Evolutionary conservation across 2,329 filamentous ascomycete genomes (phyloP).

Genomic region (Fusarium caatingaense): DNA sequence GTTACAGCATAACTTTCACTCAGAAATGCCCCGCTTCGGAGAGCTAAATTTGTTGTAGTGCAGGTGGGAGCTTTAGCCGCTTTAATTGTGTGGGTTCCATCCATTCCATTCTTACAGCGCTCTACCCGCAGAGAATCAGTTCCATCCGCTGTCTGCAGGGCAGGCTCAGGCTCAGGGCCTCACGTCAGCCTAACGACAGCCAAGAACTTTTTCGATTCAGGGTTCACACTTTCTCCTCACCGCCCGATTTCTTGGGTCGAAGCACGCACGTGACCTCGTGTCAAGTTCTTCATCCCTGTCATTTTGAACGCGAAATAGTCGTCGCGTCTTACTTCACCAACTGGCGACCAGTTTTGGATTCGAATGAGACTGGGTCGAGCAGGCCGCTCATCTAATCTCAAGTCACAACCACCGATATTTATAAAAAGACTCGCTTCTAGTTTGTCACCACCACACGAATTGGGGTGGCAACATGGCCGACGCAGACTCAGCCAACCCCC

Average conservation of each 20-base stretch:
- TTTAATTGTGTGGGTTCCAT: conserved; percentile 31
- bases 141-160: neutral
- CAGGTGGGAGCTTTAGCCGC: conserved; percentile 30
- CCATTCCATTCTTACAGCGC: conserved; percentile 1
- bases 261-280: conserved; percentile 42
- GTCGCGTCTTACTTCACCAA: conserved; percentile 22
- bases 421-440: neutral
- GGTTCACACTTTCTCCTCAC: conserved; percentile 13
- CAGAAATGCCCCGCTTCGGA: conserved; percentile 22
- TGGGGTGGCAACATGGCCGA: conserved; percentile 47
- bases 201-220: conserved; percentile 2
- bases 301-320: conserved; percentile 7
- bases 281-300: conserved; percentile 15
- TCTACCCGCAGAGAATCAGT: conserved; percentile 20
- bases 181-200: conserved; percentile 36
- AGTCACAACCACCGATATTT: neutral
- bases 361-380: neutral
- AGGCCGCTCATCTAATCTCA: neutral
- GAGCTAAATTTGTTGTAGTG: conserved; percentile 14
- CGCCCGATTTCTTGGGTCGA: neutral
- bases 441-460: neutral
- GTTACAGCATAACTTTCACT: conserved; percentile 11
- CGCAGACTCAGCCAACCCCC: conserved; percentile 72
- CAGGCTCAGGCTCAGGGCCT: conserved; percentile 19
- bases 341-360: neutral